Evolutionary conservation across 2,329 filamentous ascomycete species (phyloP), one percentile per base, ranked within the genome.

Genomic region (Pseudogymnoascus sp.): DNA sequence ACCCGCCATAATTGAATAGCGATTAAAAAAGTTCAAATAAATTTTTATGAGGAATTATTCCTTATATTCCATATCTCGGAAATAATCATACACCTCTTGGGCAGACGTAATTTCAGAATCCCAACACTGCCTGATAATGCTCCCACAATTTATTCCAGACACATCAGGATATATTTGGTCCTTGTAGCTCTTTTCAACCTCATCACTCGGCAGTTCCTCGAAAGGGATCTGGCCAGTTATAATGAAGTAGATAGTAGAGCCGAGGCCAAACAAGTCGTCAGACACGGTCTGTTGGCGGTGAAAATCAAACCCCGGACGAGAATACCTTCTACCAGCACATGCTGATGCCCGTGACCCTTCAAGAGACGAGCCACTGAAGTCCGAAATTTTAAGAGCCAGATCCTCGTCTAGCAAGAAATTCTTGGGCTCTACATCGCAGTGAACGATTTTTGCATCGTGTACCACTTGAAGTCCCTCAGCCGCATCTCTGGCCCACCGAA

Each of bases 391-490:
- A 63, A 77, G 68, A 64, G 74, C 65, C 18, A 77, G 69, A 60
- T 68, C 53, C 21, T 67, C 65, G 65, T 77, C 73, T 16, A 78
- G 65, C 0, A 77, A 68, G 61, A 77, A 74, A 65, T 78, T 77
- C 59, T 71, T 72, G 2, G 75, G 75, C 65, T 73, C 72, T 31
- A 78, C 68, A 65, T 78, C 75, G 67, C 72, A 75, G 65, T 78
- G 76, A 65, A 78, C 72, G 12, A 77, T 70, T n/a, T 69, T 66
- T 63, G 70, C 70, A 9, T 65, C 69, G 69, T 78, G 77, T 31
- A 78, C 63, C 46, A 74, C 68, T 49, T 66, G 65, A 28, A 78
- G 63, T 8, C 70, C 75, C 67, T 75, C 70, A 34, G 73, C 68
- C 53, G 71, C 70, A 65, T 77, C 71, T 7, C 68, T 68, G 46